A percentile compares a stretch with the other conserved stretches of the same genome.
These are phyloP conservation scores for Talaromyces thailandensis DNA, from an alignment of 495 filamentous ascomycete species.

Conservation along the genomic window DNA sequence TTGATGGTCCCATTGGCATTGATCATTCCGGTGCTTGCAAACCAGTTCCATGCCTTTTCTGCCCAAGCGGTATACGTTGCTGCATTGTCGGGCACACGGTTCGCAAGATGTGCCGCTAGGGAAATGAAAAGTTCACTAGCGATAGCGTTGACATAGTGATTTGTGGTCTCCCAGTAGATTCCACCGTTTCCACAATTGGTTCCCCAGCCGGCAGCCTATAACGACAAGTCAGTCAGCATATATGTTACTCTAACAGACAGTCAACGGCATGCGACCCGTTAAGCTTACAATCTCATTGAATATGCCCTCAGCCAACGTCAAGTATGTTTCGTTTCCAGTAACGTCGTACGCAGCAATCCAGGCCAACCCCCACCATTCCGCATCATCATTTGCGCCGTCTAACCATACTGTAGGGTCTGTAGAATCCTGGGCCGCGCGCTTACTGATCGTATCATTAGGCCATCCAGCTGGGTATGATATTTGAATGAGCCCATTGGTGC, in stretches of 20 bases:
- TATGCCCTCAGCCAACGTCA: constrained; percentile 47
- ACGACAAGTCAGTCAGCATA: not conserved
- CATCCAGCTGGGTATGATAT: constrained; percentile 7
- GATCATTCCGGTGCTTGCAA: constrained; percentile 55
- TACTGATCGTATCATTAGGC: not conserved
- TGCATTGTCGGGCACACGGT: constrained; percentile 43
- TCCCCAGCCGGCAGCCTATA: constrained; percentile 34
- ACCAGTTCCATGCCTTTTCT: constrained; percentile 57
- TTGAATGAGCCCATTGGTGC: constrained; percentile 7
- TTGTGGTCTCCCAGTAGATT: constrained; percentile 59
- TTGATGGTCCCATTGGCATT: constrained; percentile 59
- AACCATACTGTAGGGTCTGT: constrained; percentile 21
- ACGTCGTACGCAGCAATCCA: constrained; percentile 59
- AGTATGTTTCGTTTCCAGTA: constrained; percentile 42
- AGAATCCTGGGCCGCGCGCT: constrained; percentile 13
- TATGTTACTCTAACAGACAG: not conserved
- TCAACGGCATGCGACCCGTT: not conserved
- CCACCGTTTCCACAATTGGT: constrained; percentile 39
- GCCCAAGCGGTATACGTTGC: constrained; percentile 49
- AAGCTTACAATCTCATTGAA: constrained; percentile 48
- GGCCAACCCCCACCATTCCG: constrained; percentile 65
- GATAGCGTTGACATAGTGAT: constrained; percentile 58
- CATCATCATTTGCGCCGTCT: constrained; percentile 62
- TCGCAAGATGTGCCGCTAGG: constrained; percentile 64
- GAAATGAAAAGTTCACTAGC: constrained; percentile 67